Conservation (phyloP, 1,139 yeast species). For the Suhomyces bokatorum region DNA sequence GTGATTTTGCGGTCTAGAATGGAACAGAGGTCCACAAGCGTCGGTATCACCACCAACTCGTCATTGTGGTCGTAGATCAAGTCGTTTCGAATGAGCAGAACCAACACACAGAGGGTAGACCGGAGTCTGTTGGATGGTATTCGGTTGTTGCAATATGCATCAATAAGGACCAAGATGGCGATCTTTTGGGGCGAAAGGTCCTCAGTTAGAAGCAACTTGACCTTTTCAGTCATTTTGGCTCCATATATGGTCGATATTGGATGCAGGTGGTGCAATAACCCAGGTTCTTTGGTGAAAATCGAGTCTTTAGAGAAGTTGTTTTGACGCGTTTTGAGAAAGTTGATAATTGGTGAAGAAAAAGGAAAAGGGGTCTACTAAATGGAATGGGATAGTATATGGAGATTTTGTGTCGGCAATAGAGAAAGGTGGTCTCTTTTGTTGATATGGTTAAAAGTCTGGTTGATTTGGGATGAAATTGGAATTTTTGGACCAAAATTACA, state of each 20-base stretch:
- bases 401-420: no score
- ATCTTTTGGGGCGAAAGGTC: constrained; percentile 40
- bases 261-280: not conserved
- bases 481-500: no score
- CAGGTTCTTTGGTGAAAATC: not conserved
- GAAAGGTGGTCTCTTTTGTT: no score
- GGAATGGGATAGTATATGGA: not conserved
- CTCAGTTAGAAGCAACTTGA: constrained; percentile 28
- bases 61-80: constrained; percentile 25
- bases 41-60: constrained; percentile 30
- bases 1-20: constrained; percentile 3
- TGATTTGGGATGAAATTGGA: not conserved
- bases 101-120: constrained; percentile 20
- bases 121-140: constrained; percentile 17
- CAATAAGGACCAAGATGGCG: constrained; percentile 27
- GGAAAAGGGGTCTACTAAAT: no score
- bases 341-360: no score
- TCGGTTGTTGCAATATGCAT: constrained; percentile 22
- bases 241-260: not conserved
- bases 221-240: not conserved
- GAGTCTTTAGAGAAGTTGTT: not conserved
- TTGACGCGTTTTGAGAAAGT: not conserved
- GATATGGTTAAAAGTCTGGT: not conserved
- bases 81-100: constrained; percentile 28
- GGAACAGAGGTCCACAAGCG: constrained; percentile 27